Evolutionary conservation across 1,139 yeast species (phyloP), one percentile per base, ranked within the genome.

Genomic region (Candida glucosophila): DNA sequence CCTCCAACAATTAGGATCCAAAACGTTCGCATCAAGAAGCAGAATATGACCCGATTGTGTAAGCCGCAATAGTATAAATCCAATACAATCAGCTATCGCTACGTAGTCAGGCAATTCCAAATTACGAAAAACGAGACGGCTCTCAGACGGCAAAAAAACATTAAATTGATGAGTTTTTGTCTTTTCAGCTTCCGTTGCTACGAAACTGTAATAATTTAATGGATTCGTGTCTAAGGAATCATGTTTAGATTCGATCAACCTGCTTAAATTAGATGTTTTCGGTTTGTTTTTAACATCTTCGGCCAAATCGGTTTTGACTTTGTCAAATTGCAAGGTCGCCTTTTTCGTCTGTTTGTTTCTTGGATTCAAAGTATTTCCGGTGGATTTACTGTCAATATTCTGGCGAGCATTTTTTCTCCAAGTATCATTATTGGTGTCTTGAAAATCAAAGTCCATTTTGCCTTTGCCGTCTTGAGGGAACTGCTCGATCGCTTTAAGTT

Each of bases 1-100:
- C 28, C 76, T 58, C 77, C 85, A 80, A 26, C 56, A 55, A 41
- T 78, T 77, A 0, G 85, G 81, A 35, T 77, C 66, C 26, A 53
- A 36, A 17, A 31, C 36, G 4, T 36, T 23, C 1, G 30, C 22
- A 15, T 42, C 44, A 4, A 34, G 34, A 14, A 32, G 31, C 2
- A 37, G 36, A 5, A 34, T 38, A 11, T 44, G 42, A 5, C 21
- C 6, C n/a, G 5, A 8, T 19, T 41, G 44, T 5, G 46, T 40
- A 9, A 64, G 43, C 5, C 52, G 49, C 22, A 62, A 55, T 17
- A 79, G 49, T 5, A 73, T 56, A 36, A 47, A 77, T 0, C 90
- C 90, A 35, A 80, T 75, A 11, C 73, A 65, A 37, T 79, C 88
- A 22, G 69, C 67, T 1, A 78, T 67, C 0, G 67, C 54, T 1